Percentiles rank a stretch among this genome's conserved stretches.
Conservation (phyloP, 1,284 basidiomycete species). For the Sporisorium scitamineum region DNA sequence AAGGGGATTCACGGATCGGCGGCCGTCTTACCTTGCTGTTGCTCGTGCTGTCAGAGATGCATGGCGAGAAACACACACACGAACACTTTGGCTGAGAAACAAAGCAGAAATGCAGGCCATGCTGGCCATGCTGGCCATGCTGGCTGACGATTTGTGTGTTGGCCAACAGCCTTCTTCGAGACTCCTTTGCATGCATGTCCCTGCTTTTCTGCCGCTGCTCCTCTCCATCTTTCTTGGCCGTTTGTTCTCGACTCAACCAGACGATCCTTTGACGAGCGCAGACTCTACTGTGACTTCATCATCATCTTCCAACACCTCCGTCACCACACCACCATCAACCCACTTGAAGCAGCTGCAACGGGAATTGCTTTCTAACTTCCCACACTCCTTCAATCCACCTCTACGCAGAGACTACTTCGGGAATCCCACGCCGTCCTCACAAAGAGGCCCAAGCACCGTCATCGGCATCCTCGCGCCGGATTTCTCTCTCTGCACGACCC, state of each 20-base stretch:
- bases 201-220: neutral
- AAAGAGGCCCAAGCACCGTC: slow-evolving; percentile 3
- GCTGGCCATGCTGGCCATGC: too few species aligned
- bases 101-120: too few species aligned
- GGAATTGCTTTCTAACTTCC: neutral
- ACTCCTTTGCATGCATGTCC: neutral
- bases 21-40: neutral
- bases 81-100: too few species aligned
- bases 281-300: neutral
- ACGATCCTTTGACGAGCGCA: neutral
- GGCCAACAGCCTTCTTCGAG: too few species aligned
- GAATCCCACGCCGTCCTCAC: neutral
- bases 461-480: neutral
- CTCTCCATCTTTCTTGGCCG: neutral
- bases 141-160: neutral
- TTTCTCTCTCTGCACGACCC: neutral
- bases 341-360: neutral
- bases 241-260: neutral
- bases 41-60: neutral
- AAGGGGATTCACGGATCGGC: neutral
- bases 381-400: neutral
- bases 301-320: neutral
- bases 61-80: neutral
- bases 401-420: neutral
- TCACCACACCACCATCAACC: neutral